phyloP scores from a whole-genome alignment of 345 rosid genomes.

The Corchorus capsularis region DNA sequence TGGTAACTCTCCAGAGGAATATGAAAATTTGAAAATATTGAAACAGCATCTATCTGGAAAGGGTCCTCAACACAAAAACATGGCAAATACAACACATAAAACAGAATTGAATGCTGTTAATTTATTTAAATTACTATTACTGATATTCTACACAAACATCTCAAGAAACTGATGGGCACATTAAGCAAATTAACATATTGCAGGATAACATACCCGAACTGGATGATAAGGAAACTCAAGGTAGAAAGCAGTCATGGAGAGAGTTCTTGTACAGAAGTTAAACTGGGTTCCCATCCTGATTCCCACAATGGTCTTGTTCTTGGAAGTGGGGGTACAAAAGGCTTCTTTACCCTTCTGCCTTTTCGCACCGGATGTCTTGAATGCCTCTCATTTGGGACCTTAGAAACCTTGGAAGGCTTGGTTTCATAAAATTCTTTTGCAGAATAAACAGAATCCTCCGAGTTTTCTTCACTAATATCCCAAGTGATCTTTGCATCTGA shows the following conservation, averaged over 20 bases:
- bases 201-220: conserved; percentile 21
- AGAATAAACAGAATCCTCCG: conserved; percentile 36
- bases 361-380: conserved; percentile 19
- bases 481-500: conserved; percentile 38
- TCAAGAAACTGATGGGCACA: background rate
- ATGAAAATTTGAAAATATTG: background rate
- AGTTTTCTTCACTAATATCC: conserved; percentile 27
- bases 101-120: background rate
- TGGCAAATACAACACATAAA: background rate
- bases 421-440: conserved; percentile 51
- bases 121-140: background rate
- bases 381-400: conserved; percentile 31
- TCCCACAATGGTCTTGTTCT: conserved; percentile 23
- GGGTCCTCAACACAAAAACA: background rate
- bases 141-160: background rate
- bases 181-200: background rate
- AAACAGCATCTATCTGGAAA: background rate
- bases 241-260: conserved; percentile 39
- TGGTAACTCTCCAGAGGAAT: background rate
- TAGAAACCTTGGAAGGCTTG: conserved; percentile 9
- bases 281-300: conserved; percentile 53
- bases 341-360: conserved; percentile 39
- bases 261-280: conserved; percentile 53
- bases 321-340: conserved; percentile 57
- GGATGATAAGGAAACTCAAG: conserved; percentile 6